phyloP scores from a whole-genome alignment of 2,329 filamentous ascomycete genomes.

The Mycosphaerella arachidis region DNA sequence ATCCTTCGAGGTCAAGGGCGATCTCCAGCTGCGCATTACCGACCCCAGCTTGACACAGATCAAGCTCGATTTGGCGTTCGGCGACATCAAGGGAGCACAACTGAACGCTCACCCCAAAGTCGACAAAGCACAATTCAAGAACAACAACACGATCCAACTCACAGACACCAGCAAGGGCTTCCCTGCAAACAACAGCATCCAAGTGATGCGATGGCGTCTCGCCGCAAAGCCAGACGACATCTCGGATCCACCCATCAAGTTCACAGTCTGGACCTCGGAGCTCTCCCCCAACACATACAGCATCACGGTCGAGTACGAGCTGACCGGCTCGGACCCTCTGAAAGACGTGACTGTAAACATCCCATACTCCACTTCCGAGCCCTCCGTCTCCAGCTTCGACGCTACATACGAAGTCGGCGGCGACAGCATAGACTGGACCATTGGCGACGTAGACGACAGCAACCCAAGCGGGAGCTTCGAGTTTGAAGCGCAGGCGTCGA shows the following conservation, averaged over 20 bases:
- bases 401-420: conserved; percentile 90
- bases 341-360: conserved; percentile 84
- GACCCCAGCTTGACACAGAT: conserved; percentile 87
- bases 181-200: conserved; percentile 89
- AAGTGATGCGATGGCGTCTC: conserved; percentile 88
- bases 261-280: conserved; percentile 97
- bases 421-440: conserved; percentile 88
- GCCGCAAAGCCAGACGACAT: conserved; percentile 75
- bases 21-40: conserved; percentile 83
- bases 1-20: conserved; percentile 83
- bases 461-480: conserved; percentile 86
- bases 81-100: conserved; percentile 76
- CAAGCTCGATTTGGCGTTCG: conserved; percentile 74
- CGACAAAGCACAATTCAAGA: conserved; percentile 81
- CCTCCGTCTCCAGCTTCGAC: conserved; percentile 86
- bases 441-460: conserved; percentile 77
- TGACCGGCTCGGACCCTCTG: conserved; percentile 72
- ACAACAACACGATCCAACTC: conserved; percentile 79
- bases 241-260: conserved; percentile 82
- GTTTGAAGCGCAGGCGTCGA: conserved; percentile 82
- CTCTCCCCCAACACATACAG: conserved; percentile 74
- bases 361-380: conserved; percentile 79
- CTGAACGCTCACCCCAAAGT: conserved; percentile 97
- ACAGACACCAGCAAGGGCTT: conserved; percentile 84
- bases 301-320: conserved; percentile 92